phyloP scores from a whole-genome alignment of 73 alveolate genomes.

The Symbiodinium pilosum region DNA sequence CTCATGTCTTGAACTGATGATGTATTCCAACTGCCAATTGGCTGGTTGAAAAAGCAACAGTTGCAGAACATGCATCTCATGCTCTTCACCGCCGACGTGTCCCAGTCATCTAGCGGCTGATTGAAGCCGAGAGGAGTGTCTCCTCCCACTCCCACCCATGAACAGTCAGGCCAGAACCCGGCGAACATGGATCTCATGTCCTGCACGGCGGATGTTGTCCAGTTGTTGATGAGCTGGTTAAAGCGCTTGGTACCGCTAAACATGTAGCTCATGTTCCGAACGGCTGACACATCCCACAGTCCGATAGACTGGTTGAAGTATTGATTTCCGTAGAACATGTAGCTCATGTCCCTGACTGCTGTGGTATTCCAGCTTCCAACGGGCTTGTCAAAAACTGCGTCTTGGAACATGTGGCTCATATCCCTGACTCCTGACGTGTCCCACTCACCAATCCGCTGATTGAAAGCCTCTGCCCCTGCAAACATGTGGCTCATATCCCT shows the following conservation, averaged over 20 bases:
- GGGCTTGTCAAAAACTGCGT: background rate
- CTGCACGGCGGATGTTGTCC: background rate
- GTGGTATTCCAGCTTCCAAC: background rate
- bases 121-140: background rate
- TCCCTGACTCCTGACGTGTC: background rate
- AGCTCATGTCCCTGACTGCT: background rate
- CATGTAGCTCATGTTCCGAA: background rate
- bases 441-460: background rate
- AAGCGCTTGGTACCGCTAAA: background rate
- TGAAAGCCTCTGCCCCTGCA: background rate
- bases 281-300: background rate
- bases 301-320: background rate
- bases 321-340: background rate
- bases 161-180: too few relatives aligned
- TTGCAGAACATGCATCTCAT: background rate
- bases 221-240: background rate
- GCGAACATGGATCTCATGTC: background rate
- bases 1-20: background rate
- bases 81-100: background rate
- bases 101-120: background rate
- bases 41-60: background rate
- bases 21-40: background rate
- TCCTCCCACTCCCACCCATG: too few relatives aligned
- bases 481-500: background rate
- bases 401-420: background rate